Evolutionary conservation across 495 filamentous ascomycete species (phyloP).

Genomic region (Lophiostoma macrostomum): DNA sequence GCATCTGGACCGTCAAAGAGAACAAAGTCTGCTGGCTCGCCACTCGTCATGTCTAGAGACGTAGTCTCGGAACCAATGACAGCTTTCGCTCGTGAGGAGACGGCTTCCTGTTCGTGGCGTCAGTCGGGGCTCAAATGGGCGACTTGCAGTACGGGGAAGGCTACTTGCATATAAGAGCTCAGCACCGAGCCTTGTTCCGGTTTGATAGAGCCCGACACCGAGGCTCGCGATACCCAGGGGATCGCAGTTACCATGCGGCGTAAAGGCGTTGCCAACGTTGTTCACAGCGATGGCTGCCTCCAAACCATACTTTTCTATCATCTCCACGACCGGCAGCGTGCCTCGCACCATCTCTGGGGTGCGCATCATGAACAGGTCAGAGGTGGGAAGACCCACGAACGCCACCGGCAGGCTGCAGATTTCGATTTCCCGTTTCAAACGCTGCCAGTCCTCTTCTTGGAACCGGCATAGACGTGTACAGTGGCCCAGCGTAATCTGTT

Average conservation of each 20-base stretch:
- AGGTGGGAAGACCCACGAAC: constrained; percentile 70
- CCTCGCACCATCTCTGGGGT: constrained; percentile 41
- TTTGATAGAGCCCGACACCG: constrained; percentile 66
- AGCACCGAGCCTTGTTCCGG: constrained; percentile 57
- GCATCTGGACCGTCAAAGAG: constrained; percentile 31
- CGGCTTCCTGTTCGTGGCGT: constrained; percentile 43
- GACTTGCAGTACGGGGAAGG: background rate
- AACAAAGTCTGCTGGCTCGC: constrained; percentile 38
- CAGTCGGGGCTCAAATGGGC: background rate
- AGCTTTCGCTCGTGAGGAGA: constrained; percentile 55
- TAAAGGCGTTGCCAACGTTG: constrained; percentile 77
- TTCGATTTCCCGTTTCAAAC: constrained; percentile 46
- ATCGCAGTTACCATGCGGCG: constrained; percentile 70
- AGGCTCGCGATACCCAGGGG: constrained; percentile 61
- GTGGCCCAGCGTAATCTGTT: constrained; percentile 63
- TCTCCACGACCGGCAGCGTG: constrained; percentile 59
- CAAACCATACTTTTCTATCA: constrained; percentile 60
- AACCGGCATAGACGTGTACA: constrained; percentile 67
- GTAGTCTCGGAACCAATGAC: constrained; percentile 43
- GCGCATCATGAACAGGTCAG: constrained; percentile 75
- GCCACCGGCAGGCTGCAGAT: constrained; percentile 58
- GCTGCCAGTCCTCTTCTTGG: constrained; percentile 47
- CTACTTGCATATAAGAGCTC: constrained; percentile 55
- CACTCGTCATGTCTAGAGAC: constrained; percentile 19
- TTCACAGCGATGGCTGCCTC: constrained; percentile 66